Percentiles rank a stretch among this genome's conserved stretches.
phyloP scores from a whole-genome alignment of 2,329 filamentous ascomycete genomes.

The Aureobasidium leucospermi region DNA sequence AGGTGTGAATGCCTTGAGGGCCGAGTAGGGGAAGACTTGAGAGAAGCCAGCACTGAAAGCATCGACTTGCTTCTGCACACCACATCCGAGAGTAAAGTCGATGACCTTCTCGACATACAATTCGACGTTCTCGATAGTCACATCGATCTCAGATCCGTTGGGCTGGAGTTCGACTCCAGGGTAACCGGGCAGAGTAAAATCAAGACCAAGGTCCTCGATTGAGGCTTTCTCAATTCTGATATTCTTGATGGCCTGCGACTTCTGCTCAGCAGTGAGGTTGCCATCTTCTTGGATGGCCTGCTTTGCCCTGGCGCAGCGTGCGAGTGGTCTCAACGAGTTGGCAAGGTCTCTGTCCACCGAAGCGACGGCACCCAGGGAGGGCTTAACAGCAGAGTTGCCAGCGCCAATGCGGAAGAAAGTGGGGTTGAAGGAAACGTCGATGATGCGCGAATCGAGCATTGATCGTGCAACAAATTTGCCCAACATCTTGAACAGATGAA shows the following conservation, averaged over 20 bases:
- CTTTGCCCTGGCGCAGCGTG: conserved; percentile 78
- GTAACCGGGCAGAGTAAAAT: conserved; percentile 93
- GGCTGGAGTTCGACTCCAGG: conserved; percentile 74
- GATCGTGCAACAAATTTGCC: conserved; percentile 96
- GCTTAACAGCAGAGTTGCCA: conserved; percentile 57
- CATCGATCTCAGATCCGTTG: conserved; percentile 63
- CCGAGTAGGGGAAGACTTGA: conserved; percentile 91
- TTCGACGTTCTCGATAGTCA: conserved; percentile 89
- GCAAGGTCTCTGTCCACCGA: conserved; percentile 81
- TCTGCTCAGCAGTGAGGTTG: conserved; percentile 59
- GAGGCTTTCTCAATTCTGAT: conserved; percentile 68
- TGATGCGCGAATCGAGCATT: conserved; percentile 97
- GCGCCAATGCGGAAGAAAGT: conserved; percentile 95
- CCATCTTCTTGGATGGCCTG: conserved; percentile 70
- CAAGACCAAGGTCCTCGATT: conserved; percentile 81
- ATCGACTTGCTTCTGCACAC: conserved; percentile 81
- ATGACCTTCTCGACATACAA: conserved; percentile 82
- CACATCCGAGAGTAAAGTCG: conserved; percentile 81
- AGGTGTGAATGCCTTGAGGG: conserved; percentile 86
- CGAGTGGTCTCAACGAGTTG: conserved; percentile 76
- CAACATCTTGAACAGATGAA: conserved; percentile 84
- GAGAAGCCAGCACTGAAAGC: conserved; percentile 89
- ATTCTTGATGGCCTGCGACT: conserved; percentile 59
- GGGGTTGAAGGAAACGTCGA: conserved; percentile 94
- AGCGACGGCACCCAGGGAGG: conserved; percentile 83